Percentiles rank a stretch among this genome's conserved stretches.
Evolutionary conservation across 2,329 filamentous ascomycete species (phyloP).

Genomic region (Fusarium camptoceras): DNA sequence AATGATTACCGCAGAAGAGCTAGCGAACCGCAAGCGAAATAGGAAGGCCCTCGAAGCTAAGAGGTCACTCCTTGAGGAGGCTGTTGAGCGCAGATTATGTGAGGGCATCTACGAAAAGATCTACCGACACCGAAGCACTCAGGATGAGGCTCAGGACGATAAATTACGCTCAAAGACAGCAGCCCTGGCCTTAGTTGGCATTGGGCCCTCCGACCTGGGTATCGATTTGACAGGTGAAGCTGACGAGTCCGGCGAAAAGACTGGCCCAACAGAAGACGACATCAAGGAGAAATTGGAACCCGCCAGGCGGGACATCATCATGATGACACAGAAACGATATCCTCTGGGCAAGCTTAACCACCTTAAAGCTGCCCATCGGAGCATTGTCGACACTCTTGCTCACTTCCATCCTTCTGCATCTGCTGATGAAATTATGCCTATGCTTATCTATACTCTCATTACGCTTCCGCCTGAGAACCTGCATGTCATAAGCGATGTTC

Average conservation of each 20-base stretch:
- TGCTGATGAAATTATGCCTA: slow-evolving; percentile 96
- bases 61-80: slow-evolving; percentile 83
- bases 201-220: slow-evolving; percentile 86
- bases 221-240: slow-evolving; percentile 74
- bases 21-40: slow-evolving; percentile 81
- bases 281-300: slow-evolving; percentile 78
- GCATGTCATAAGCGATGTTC: slow-evolving; percentile 92
- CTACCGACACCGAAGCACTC: slow-evolving; percentile 89
- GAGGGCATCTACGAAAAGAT: slow-evolving; percentile 88
- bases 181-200: slow-evolving; percentile 89
- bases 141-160: slow-evolving; percentile 95
- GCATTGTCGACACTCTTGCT: slow-evolving; percentile 87
- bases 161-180: slow-evolving; percentile 95
- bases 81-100: slow-evolving; percentile 86
- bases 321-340: slow-evolving; percentile 88
- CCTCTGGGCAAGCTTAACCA: slow-evolving; percentile 92
- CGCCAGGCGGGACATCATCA: slow-evolving; percentile 75
- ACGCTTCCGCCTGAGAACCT: slow-evolving; percentile 88
- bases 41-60: slow-evolving; percentile 84
- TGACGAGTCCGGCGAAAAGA: slow-evolving; percentile 67
- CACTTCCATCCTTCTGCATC: slow-evolving; percentile 83
- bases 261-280: slow-evolving; percentile 71
- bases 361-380: slow-evolving; percentile 89
- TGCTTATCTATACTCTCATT: slow-evolving; percentile 95
- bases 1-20: slow-evolving; percentile 91